Conservation (phyloP, 768 basidiomycete genomes). For the Paxillus involutus region DNA sequence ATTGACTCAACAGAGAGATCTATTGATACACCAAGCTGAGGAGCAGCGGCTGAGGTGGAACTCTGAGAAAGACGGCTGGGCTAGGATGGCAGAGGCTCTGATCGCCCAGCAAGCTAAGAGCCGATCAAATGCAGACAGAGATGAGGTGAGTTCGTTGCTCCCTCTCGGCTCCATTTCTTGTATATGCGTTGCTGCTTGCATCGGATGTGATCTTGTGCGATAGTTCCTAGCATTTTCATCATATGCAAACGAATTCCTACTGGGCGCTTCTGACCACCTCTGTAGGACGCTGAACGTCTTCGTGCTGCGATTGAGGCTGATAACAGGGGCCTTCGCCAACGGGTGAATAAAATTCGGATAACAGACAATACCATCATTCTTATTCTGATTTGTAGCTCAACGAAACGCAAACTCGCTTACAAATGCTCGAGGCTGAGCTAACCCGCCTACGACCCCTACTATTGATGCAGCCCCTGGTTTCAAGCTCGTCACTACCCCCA, state of each 20-base stretch:
- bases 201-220: background rate
- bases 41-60: slow-evolving; percentile 64
- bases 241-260: background rate
- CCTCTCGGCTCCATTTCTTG: background rate
- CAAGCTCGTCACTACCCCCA: slow-evolving; percentile 16
- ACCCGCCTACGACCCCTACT: slow-evolving; percentile 65
- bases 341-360: slow-evolving; percentile 39
- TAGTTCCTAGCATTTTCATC: background rate
- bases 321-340: slow-evolving; percentile 58
- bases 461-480: slow-evolving; percentile 56
- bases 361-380: background rate
- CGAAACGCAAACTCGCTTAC: slow-evolving; percentile 54
- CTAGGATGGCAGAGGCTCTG: slow-evolving; percentile 65
- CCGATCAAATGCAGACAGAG: slow-evolving; percentile 33
- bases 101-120: slow-evolving; percentile 47
- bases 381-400: slow-evolving; percentile 44
- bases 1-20: slow-evolving; percentile 58
- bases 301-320: slow-evolving; percentile 55
- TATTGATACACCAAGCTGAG: slow-evolving; percentile 48
- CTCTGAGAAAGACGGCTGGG: slow-evolving; percentile 64
- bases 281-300: slow-evolving; percentile 57
- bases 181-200: background rate
- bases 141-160: slow-evolving; percentile 41
- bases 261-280: slow-evolving; percentile 11
- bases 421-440: slow-evolving; percentile 62